Base-by-base conservation (phyloP, 2,329 filamentous ascomycete genomes). In the Sarocladiaceae sp. region DNA sequence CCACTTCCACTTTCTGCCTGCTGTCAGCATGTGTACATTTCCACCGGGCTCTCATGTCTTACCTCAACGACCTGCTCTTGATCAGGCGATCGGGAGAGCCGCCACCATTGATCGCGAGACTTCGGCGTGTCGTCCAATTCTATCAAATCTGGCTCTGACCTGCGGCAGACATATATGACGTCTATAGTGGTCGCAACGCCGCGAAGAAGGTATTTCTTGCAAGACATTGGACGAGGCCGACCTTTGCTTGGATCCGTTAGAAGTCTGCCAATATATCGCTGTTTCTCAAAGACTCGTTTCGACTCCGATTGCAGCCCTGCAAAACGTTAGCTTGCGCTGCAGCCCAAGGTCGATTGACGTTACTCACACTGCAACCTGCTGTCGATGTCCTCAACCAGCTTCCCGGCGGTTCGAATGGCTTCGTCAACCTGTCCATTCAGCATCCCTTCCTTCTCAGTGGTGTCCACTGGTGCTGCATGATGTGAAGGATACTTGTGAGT, bases 61-160 rank as follows among this genome's bases (percentile, higher is more conserved):
- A 80, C 79, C 71, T 80, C 75, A 15, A 74, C 66, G 56, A 13
- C 70, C 46, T 69, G 65, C 5, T 66, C 58, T 11, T 70, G 70
- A 15, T 64, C 59, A 12, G 67, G 60, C 20, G 63, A 61, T 55
- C 74, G 78, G 31, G 72, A 66, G 42, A 82, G 65, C 56, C 73
- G 73, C 79, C 79, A 83, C 79, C 79, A 83, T 59, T 81, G 78
- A 50, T 80, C 77, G 15, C 55, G 56, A 3, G 61, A 54, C 20
- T 59, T 56, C 3, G 65, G 50, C 3, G 56, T 54, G 28, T 67
- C 70, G 1, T 64, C 69, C n/a, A 75, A 46, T 15, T 77, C 72
- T 48, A 74, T 72, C 28, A 75, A 59, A 49, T 74, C 67, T 4
- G 63, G 62, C 51, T 72, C 70, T 15, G 66, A 59, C 33, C 72